Evolutionary conservation across 2,329 filamentous ascomycete genomes (phyloP).

Genomic region (Calonectria pauciramosa): DNA sequence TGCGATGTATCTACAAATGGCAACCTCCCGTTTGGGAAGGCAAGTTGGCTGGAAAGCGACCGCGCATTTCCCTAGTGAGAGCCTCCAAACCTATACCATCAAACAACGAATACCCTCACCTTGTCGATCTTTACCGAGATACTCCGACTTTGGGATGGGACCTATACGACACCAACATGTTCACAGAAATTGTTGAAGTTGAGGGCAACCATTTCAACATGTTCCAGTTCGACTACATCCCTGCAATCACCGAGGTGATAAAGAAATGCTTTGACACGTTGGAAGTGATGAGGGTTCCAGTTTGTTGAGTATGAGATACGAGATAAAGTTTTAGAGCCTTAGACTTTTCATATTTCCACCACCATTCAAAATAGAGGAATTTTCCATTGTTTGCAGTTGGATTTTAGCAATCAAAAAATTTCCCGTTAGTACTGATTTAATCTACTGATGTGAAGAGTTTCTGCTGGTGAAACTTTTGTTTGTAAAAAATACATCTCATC

Average conservation of each 20-base stretch:
- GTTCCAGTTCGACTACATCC: not conserved
- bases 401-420: not conserved
- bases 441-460: no score
- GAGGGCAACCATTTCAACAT: not conserved
- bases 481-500: no score
- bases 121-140: not conserved
- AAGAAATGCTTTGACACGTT: not conserved
- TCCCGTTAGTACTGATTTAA: no score
- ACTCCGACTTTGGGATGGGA: not conserved
- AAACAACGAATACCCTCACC: not conserved
- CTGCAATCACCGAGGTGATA: not conserved
- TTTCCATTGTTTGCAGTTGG: not conserved
- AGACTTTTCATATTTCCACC: not conserved
- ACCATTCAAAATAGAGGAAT: not conserved
- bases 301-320: not conserved
- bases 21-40: not conserved
- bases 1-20: not conserved
- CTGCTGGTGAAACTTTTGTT: no score
- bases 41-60: not conserved
- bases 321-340: not conserved
- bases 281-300: not conserved
- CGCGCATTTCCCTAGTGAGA: not conserved
- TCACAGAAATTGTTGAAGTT: not conserved
- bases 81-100: not conserved
- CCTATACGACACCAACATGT: not conserved